Percentiles rank a stretch among this genome's conserved stretches.
These are phyloP conservation scores for Iberis pinnata DNA, from an alignment of 345 rosid genomes.

Conservation along the genomic window DNA sequence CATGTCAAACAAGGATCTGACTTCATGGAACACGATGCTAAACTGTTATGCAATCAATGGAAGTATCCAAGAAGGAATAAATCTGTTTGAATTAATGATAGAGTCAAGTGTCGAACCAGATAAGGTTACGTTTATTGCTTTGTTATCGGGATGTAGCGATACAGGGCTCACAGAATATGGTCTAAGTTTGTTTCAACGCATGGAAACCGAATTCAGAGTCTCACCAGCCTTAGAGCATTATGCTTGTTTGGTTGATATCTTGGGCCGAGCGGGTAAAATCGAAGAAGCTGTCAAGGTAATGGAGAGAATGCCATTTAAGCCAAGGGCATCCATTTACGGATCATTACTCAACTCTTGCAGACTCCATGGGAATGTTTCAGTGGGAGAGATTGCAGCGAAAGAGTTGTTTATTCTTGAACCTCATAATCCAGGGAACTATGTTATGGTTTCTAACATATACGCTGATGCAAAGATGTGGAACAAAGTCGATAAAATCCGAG, in stretches of 20 bases:
- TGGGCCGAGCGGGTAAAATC: constrained; percentile 53
- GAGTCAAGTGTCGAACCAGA: constrained; percentile 36
- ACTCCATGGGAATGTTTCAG: constrained; percentile 30
- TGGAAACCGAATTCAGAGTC: constrained; percentile 34
- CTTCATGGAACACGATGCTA: constrained; percentile 51
- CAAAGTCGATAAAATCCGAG: constrained; percentile 39
- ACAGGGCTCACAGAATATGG: constrained; percentile 43
- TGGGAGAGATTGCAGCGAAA: constrained; percentile 37
- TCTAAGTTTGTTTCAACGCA: constrained; percentile 33
- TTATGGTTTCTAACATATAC: constrained; percentile 51
- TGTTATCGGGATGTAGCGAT: constrained; percentile 57
- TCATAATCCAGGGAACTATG: constrained; percentile 48
- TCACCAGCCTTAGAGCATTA: constrained; percentile 47
- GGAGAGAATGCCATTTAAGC: constrained; percentile 45
- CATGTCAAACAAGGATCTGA: constrained; percentile 40
- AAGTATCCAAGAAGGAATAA: constrained; percentile 23
- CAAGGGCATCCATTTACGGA: constrained; percentile 52
- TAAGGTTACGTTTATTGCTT: constrained; percentile 42
- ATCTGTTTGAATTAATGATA: constrained; percentile 39
- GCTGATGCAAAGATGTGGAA: constrained; percentile 61
- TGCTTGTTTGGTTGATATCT: constrained; percentile 50
- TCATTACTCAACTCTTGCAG: constrained; percentile 48
- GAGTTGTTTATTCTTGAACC: constrained; percentile 53
- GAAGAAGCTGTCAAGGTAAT: constrained; percentile 39
- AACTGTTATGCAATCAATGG: constrained; percentile 49